These are phyloP conservation scores for Pseudocercospora vitis DNA, from an alignment of 2,329 filamentous ascomycete species.

Conservation along the genomic window DNA sequence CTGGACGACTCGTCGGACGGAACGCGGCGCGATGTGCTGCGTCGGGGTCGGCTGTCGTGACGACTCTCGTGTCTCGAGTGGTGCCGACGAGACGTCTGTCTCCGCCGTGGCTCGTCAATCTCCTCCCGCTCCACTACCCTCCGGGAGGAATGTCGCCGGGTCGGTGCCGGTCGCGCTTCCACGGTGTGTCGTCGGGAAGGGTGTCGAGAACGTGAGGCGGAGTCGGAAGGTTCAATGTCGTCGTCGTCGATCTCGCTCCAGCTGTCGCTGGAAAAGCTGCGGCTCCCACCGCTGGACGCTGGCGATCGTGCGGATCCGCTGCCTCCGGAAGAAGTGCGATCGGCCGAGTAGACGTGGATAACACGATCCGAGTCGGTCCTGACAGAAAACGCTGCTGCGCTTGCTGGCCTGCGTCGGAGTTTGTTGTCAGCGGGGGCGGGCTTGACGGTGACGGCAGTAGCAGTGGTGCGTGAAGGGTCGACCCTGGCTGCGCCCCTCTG, in stretches of 20 bases:
- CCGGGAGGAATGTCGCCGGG: conserved; percentile 43
- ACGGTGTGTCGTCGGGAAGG: conserved; percentile 38
- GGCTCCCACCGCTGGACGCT: conserved; percentile 32
- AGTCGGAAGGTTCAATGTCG: conserved; percentile 52
- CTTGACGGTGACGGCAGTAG: conserved; percentile 11
- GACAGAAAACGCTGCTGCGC: conserved; percentile 24
- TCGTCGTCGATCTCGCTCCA: conserved; percentile 38
- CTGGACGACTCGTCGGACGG: conserved; percentile 42
- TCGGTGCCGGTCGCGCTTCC: conserved; percentile 38
- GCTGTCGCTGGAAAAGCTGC: conserved; percentile 32
- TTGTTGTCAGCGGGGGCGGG: conserved; percentile 25
- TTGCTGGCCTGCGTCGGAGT: conserved; percentile 24
- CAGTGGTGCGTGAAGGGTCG: conserved; percentile 19
- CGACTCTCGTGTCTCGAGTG: conserved; percentile 27
- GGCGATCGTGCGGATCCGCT: conserved; percentile 35
- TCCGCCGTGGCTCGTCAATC: conserved; percentile 25
- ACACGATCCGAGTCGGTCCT: conserved; percentile 29
- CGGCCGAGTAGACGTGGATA: conserved; percentile 29
- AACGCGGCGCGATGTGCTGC: conserved; percentile 29
- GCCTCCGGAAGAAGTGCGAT: conserved; percentile 33
- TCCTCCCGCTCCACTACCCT: conserved; percentile 25
- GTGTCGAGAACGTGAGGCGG: conserved; percentile 46
- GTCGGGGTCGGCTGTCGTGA: conserved; percentile 29
- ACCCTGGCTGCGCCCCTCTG: conserved; percentile 21
- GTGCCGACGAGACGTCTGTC: conserved; percentile 29